Base-by-base conservation (phyloP, 2,329 filamentous ascomycete genomes). In the Trichoderma asperellum region DNA sequence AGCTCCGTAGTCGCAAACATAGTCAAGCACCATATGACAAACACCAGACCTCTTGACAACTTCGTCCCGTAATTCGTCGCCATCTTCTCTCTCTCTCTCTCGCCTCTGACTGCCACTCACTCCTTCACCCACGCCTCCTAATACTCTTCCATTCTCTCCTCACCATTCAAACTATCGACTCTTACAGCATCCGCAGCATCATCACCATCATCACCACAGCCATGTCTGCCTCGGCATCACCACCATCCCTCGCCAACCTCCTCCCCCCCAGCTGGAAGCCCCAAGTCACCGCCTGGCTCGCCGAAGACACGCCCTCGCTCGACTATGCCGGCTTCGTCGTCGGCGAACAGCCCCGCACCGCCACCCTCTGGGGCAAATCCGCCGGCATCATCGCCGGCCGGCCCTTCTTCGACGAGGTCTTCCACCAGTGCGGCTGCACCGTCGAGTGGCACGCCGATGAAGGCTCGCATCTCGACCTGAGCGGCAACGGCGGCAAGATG, bases 321-420 rank as follows among this genome's bases (percentile, higher is more conserved):
- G 96, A 99, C 85, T 97, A 97, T 79, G 96, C 93, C 76, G 96
- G 96, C 71, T 99, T 97, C 80, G 96, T 99, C 7, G 96, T 99
- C 29, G 96, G 96, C 72, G 88, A 92, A 49, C 82, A 81, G 34
- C 80, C 83, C 10, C 87, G 88, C 70, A 87, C 85, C 16, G 90
- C 90, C 24, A 91, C 88, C 5, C 85, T 92, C 49, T 91, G 87
- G 81, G 88, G 86, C 71, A 92, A 92, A 79, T 89, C 87, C n/a
- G 78, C 83, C 3, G 96, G 96, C 71, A 86, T 98, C 60, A 85
- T 99, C 58, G 96, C 96, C 52, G 96, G 96, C 68, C 88, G 96
- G 4, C 96, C 96, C 2, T 99, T 99, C 83, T 94, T 98, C 83
- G 87, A 96, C 78, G 95, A 98, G 81, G 92, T 98, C 70, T 97